These are phyloP conservation scores for Cylindrotheca fusiformis DNA, from an alignment of 108 stramenopile genomes.

Conservation along the genomic window DNA sequence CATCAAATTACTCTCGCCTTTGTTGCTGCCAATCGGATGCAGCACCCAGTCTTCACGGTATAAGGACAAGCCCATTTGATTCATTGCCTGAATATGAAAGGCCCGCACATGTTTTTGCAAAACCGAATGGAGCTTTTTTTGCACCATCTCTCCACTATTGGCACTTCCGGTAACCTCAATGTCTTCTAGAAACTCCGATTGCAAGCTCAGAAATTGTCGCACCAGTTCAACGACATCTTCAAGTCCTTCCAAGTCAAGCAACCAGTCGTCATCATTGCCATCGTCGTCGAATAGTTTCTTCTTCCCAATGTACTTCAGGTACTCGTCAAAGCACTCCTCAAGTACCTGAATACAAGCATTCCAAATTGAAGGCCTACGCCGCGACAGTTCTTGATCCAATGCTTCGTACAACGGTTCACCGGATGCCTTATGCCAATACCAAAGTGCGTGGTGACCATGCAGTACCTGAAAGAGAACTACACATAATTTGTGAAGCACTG, in stretches of 20 bases:
- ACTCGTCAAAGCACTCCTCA: slow-evolving; percentile 45
- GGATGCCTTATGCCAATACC: slow-evolving; percentile 28
- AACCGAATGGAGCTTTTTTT: slow-evolving; percentile 7
- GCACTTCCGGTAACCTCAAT: slow-evolving; percentile 3
- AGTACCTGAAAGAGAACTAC: slow-evolving; percentile 26
- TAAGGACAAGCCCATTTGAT: slow-evolving; percentile 51
- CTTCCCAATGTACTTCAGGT: slow-evolving; percentile 24
- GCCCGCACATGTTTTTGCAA: slow-evolving; percentile 46
- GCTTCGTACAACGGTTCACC: neutral
- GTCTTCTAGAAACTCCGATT: slow-evolving; percentile 11
- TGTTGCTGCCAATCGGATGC: no score
- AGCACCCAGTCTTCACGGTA: slow-evolving; percentile 65
- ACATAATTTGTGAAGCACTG: slow-evolving; percentile 44
- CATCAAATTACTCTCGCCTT: no score
- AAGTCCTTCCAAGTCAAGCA: slow-evolving; percentile 32
- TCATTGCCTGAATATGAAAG: slow-evolving; percentile 80
- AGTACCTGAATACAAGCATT: slow-evolving; percentile 28
- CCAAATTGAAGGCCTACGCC: slow-evolving; percentile 23
- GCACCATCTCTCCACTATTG: slow-evolving; percentile 21
- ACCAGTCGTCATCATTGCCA: slow-evolving; percentile 28
- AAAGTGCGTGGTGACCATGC: slow-evolving; percentile 16
- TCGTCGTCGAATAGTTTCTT: slow-evolving; percentile 27
- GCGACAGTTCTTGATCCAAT: neutral
- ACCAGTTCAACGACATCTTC: slow-evolving; percentile 32
- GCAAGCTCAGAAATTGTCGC: slow-evolving; percentile 27